A percentile compares a stretch with the other conserved stretches of the same genome.
Conservation (phyloP, 1,284 basidiomycete species). For the Malassezia dermatis region DNA sequence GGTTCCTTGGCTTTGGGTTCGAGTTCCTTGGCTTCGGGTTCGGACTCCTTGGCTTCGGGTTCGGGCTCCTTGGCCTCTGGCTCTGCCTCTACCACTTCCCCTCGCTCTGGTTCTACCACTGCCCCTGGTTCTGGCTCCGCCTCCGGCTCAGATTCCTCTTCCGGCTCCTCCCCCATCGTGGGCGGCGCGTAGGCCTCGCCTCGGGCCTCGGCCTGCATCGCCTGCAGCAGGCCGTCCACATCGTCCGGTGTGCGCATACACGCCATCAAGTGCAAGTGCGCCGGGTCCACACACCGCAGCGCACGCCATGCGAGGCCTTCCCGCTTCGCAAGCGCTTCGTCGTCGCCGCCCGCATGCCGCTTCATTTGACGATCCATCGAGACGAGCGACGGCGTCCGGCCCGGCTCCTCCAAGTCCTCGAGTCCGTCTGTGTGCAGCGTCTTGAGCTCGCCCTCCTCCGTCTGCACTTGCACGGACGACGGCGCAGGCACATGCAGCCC, state of each 20-base stretch:
- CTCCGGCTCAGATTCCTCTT: background rate
- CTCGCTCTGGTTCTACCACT: background rate
- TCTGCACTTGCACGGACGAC: constrained; percentile 20
- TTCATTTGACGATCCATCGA: constrained; percentile 29
- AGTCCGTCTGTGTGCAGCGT: constrained; percentile 34
- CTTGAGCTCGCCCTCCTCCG: constrained; percentile 31
- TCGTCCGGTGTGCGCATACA: constrained; percentile 25
- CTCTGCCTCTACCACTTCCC: background rate
- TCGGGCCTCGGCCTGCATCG: constrained; percentile 17
- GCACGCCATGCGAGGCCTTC: constrained; percentile 39
- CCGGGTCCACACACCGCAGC: constrained; percentile 23
- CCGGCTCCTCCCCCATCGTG: constrained; percentile 4
- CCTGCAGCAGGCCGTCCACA: constrained; percentile 21
- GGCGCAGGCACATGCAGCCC: constrained; percentile 27
- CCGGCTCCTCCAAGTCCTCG: constrained; percentile 36
- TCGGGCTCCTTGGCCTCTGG: background rate
- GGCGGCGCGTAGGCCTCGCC: constrained; percentile 2
- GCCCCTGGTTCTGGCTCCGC: background rate
- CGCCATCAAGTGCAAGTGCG: constrained; percentile 26
- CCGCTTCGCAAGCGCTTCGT: constrained; percentile 24
- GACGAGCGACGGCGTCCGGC: constrained; percentile 24
- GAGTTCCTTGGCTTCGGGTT: background rate
- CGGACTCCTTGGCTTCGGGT: background rate
- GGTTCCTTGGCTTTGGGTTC: too few relatives aligned
- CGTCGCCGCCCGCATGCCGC: constrained; percentile 27